Base-by-base conservation (phyloP, 2,329 filamentous ascomycete genomes). In the Fusarium sp. region DNA sequence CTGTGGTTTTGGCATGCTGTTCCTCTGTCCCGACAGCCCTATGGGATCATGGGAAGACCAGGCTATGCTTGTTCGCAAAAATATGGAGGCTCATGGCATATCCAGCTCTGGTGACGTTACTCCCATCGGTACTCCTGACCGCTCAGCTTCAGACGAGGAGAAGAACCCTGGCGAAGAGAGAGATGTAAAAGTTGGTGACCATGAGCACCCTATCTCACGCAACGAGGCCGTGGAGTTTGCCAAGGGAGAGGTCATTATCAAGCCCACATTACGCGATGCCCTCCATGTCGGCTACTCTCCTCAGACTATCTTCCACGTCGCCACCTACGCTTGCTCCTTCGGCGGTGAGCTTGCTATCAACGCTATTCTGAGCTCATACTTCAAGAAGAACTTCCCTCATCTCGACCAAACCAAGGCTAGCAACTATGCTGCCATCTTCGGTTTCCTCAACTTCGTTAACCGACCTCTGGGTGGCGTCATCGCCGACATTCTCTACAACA, bases 21-120 rank as follows among this genome's bases (percentile, higher is more conserved):
- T 93, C 24, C 81, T 93, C 16, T 94, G 92, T 74, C 89, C 92
- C 3, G 94, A 98, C 75, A 94, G 93, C 0, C 94, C 94, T 0
- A 92, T 89, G 1, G 94, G 94, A 33, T 89, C 88, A 69, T 97
- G 94, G 94, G 86, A 87, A 9, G 91, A 95, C 38, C 89, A 93
- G 29, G 84, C 89, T 50, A 81, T 87, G 42, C 86, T 84, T 66
- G 84, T 86, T 3, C 81, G 87, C 57, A 84, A 86, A 68, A 86
- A 84, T 77, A 82, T 86, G 50, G 82, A 80, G 47, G 78, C 79
- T 16, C 84, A 87, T 72, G 80, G 81, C 12, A 72, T 83, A 29
- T 70, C 74, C 13, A 73, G 76, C 10, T 78, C 79, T 9, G 79
- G 78, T 21, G 80, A 90, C 31, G 85, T 89, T 38, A 81, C 84